phyloP scores from a whole-genome alignment of 306 rosid species.

The Erythrophleum fordii region DNA sequence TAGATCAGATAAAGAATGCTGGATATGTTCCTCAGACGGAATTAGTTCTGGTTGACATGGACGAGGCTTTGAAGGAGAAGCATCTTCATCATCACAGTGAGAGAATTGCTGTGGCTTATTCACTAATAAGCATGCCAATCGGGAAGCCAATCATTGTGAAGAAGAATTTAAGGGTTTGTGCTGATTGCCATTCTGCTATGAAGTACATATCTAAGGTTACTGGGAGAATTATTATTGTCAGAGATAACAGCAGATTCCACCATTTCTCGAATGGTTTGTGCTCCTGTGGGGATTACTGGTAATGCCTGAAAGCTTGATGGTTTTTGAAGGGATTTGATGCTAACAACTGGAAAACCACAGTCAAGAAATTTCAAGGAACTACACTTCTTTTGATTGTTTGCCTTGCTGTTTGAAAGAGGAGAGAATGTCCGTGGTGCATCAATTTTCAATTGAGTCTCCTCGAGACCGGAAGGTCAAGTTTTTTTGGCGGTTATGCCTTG shows the following conservation, averaged over 20 bases:
- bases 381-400: neutral
- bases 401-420: constrained; percentile 13
- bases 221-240: constrained; percentile 52
- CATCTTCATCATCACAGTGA: constrained; percentile 62
- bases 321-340: constrained; percentile 5
- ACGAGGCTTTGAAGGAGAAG: constrained; percentile 48
- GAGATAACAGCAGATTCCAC: constrained; percentile 64
- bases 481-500: neutral
- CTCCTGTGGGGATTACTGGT: constrained; percentile 67
- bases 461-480: neutral
- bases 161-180: constrained; percentile 64
- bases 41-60: constrained; percentile 49
- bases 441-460: constrained; percentile 2
- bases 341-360: neutral
- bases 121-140: constrained; percentile 42
- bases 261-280: constrained; percentile 56
- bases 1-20: constrained; percentile 49
- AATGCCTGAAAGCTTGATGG: constrained; percentile 27
- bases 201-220: constrained; percentile 56
- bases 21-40: constrained; percentile 58
- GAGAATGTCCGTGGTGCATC: neutral
- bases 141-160: constrained; percentile 61
- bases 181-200: constrained; percentile 61
- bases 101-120: constrained; percentile 63
- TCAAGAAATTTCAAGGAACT: neutral